Conservation (phyloP, 345 rosid genomes). For the Leavenworthia alabamica region DNA sequence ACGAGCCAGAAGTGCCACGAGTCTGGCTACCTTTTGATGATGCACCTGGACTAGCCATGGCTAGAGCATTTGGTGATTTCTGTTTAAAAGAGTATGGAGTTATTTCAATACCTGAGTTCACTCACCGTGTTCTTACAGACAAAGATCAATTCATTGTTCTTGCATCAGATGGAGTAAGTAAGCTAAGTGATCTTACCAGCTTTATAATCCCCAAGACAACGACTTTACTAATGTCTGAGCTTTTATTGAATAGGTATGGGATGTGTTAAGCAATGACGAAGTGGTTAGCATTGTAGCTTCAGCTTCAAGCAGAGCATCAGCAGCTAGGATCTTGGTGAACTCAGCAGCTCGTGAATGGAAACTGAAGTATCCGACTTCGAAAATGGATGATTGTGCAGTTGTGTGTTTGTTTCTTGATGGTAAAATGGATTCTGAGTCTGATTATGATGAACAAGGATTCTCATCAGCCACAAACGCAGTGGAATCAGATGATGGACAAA, state of each 20-base stretch:
- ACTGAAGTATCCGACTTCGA: conserved; percentile 93
- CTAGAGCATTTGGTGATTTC: conserved; percentile 98
- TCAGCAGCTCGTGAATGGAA: conserved; percentile 93
- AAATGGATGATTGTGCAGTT: conserved; percentile 98
- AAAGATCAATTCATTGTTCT: conserved; percentile 91
- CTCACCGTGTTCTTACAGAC: conserved; percentile 77
- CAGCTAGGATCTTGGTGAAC: conserved; percentile 84
- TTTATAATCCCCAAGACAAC: neutral
- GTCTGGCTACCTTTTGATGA: conserved; percentile 99
- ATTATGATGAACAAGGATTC: conserved; percentile 66
- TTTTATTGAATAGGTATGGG: conserved; percentile 75
- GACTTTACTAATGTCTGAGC: neutral
- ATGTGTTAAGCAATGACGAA: conserved; percentile 94
- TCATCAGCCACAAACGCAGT: conserved; percentile 78
- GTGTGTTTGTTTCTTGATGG: conserved; percentile 92
- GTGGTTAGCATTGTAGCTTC: conserved; percentile 86
- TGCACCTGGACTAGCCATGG: conserved; percentile 99
- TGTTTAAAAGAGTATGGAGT: conserved; percentile 99
- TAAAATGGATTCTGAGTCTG: conserved; percentile 84
- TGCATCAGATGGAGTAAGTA: conserved; percentile 93
- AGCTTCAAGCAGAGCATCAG: conserved; percentile 69
- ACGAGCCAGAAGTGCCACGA: conserved; percentile 96
- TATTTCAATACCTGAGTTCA: conserved; percentile 85
- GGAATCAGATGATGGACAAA: conserved; percentile 84
- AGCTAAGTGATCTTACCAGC: neutral